phyloP scores from a whole-genome alignment of 208 protist genomes.

The Leishmania tropica region DNA sequence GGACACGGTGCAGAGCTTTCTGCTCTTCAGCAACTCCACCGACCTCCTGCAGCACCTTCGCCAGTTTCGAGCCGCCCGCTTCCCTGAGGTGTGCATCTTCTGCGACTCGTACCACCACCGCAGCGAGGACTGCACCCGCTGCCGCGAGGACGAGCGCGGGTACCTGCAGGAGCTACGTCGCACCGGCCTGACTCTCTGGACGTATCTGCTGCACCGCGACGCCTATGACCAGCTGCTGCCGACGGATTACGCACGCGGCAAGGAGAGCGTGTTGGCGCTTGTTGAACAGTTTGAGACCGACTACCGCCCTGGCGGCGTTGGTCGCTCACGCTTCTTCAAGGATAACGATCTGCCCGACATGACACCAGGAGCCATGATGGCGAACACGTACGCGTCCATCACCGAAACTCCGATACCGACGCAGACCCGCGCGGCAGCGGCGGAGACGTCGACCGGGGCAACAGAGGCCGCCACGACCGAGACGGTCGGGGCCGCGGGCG shows the following conservation, averaged over 20 bases:
- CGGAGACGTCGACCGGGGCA: not conserved
- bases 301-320: slow-evolving; percentile 80
- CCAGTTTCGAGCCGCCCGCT: slow-evolving; percentile 58
- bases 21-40: slow-evolving; percentile 73
- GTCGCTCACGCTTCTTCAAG: slow-evolving; percentile 65
- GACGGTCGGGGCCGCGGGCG: not conserved
- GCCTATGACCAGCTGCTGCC: slow-evolving; percentile 78
- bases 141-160: slow-evolving; percentile 53
- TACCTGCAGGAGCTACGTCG: slow-evolving; percentile 76
- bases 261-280: slow-evolving; percentile 53
- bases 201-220: slow-evolving; percentile 62
- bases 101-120: slow-evolving; percentile 80
- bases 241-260: slow-evolving; percentile 57
- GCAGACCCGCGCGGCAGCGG: not conserved
- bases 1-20: slow-evolving; percentile 80
- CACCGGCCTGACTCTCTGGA: slow-evolving; percentile 67
- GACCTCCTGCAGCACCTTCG: slow-evolving; percentile 75
- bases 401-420: slow-evolving; percentile 4
- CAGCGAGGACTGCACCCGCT: slow-evolving; percentile 60
- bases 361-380: slow-evolving; percentile 9
- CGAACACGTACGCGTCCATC: slow-evolving; percentile 33
- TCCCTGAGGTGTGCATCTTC: slow-evolving; percentile 87
- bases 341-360: slow-evolving; percentile 57
- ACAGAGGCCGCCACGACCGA: not conserved
- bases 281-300: slow-evolving; percentile 71